Conservation (phyloP, 1,284 basidiomycete species). For the Ganoderma meredithae region DNA sequence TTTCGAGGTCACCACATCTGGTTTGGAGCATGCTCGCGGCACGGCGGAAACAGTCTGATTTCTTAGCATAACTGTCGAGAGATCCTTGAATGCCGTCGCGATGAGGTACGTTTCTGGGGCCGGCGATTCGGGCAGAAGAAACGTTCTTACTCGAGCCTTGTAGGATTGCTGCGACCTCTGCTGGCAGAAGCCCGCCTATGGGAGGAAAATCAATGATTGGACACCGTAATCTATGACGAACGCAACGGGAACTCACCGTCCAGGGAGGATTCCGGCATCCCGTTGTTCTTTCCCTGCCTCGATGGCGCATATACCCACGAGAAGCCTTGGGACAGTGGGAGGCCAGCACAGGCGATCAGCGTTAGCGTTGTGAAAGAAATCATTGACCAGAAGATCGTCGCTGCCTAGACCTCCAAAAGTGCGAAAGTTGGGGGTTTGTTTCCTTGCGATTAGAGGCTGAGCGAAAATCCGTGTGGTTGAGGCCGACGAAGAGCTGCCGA, state of each 20-base stretch:
- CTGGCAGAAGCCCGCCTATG: conserved; percentile 14
- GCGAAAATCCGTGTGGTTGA: not conserved
- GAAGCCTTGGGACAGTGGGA: conserved; percentile 15
- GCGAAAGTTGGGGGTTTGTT: not conserved
- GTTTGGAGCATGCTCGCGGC: conserved; percentile 54
- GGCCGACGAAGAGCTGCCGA: not conserved
- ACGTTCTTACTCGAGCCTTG: conserved; percentile 23
- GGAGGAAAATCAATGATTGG: not conserved
- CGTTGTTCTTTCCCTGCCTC: conserved; percentile 1
- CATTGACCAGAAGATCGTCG: not conserved
- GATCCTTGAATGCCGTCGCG: conserved; percentile 22
- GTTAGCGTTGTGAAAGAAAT: not conserved
- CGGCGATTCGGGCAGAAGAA: not conserved
- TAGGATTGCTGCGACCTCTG: conserved; percentile 23
- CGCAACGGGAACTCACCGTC: conserved; percentile 9
- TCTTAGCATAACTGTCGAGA: conserved; percentile 38
- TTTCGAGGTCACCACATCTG: conserved; percentile 63
- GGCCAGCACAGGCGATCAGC: not conserved
- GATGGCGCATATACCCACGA: conserved; percentile 25
- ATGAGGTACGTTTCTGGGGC: not conserved
- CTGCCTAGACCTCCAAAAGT: not conserved
- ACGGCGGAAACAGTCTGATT: conserved; percentile 70
- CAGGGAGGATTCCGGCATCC: not conserved
- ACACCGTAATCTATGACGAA: not conserved
- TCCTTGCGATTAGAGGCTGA: not conserved